Evolutionary conservation across 371 early-diverging fungal genomes (phyloP).

Genomic region (Lichtheimia hyalospora): DNA sequence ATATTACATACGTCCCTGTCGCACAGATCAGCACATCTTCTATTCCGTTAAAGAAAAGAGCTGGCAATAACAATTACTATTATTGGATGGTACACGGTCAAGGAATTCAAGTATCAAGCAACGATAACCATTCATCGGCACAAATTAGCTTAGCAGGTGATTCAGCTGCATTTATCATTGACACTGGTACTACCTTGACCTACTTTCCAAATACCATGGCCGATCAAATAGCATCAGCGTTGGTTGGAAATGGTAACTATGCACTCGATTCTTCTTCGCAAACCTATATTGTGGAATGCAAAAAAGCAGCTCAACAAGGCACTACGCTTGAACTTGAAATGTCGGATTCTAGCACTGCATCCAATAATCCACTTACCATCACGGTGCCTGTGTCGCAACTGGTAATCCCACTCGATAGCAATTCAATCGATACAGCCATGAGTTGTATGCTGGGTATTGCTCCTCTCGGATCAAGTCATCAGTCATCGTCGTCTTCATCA

Average conservation of each 20-base stretch:
- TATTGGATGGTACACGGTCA: slow-evolving; percentile 53
- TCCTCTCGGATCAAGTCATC: slow-evolving; percentile 3
- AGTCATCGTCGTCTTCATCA: slow-evolving; percentile 5
- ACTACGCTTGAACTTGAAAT: slow-evolving; percentile 6
- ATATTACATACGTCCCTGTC: slow-evolving; percentile 48
- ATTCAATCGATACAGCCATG: slow-evolving; percentile 10
- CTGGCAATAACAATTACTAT: slow-evolving; percentile 20
- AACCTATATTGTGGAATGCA: slow-evolving; percentile 25
- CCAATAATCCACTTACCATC: slow-evolving; percentile 19
- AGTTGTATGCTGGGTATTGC: slow-evolving; percentile 51
- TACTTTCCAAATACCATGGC: slow-evolving; percentile 36
- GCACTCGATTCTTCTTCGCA: slow-evolving; percentile 19
- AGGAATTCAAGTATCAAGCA: slow-evolving; percentile 25
- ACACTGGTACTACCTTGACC: slow-evolving; percentile 52
- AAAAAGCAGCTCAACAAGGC: slow-evolving; percentile 7
- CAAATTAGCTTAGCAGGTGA: slow-evolving; percentile 5
- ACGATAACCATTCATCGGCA: background rate
- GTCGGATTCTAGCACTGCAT: background rate
- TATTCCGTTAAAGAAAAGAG: slow-evolving; percentile 5
- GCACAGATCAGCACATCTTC: slow-evolving; percentile 14
- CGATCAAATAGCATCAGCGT: slow-evolving; percentile 14
- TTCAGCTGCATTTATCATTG: slow-evolving; percentile 32
- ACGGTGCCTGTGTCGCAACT: slow-evolving; percentile 34
- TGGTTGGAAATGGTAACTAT: slow-evolving; percentile 19
- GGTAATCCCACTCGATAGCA: slow-evolving; percentile 35